These are phyloP conservation scores for Tetrahymena borealis DNA, from an alignment of 73 alveolate genomes.

Conservation along the genomic window DNA sequence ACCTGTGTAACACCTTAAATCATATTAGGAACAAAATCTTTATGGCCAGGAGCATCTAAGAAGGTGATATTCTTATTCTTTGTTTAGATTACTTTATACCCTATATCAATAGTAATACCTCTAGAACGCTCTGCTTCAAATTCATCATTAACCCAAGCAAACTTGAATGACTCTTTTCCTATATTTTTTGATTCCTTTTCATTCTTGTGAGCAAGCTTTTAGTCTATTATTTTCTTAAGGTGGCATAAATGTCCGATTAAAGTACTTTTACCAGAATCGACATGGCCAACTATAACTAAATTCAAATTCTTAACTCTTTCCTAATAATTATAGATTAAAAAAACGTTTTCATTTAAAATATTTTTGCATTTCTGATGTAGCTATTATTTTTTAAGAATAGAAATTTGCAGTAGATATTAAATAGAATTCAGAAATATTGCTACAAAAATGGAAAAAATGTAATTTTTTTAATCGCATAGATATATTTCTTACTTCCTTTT, in stretches of 20 bases:
- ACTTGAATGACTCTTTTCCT: constrained; percentile 25
- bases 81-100: constrained; percentile 61
- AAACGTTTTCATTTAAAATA: background rate
- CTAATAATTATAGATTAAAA: background rate
- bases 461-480: no score
- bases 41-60: constrained; percentile 99
- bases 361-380: no score
- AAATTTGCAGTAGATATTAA: no score
- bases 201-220: constrained; percentile 6
- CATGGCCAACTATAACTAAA: constrained; percentile 16
- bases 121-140: constrained; percentile 77
- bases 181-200: constrained; percentile 14
- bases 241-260: constrained; percentile 4
- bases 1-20: constrained; percentile 90
- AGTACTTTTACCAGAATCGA: constrained; percentile 38
- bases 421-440: no score
- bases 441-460: no score
- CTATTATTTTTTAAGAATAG: no score
- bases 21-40: constrained; percentile 97
- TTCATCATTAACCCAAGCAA: constrained; percentile 19
- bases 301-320: background rate
- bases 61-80: constrained; percentile 62
- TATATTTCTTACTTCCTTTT: background rate
- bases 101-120: constrained; percentile 97
- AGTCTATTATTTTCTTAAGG: constrained; percentile 5